A percentile compares a stretch with the other conserved stretches of the same genome.
These are phyloP conservation scores for Veloporphyrellus conicus DNA, from an alignment of 1,284 basidiomycete species.

Conservation along the genomic window DNA sequence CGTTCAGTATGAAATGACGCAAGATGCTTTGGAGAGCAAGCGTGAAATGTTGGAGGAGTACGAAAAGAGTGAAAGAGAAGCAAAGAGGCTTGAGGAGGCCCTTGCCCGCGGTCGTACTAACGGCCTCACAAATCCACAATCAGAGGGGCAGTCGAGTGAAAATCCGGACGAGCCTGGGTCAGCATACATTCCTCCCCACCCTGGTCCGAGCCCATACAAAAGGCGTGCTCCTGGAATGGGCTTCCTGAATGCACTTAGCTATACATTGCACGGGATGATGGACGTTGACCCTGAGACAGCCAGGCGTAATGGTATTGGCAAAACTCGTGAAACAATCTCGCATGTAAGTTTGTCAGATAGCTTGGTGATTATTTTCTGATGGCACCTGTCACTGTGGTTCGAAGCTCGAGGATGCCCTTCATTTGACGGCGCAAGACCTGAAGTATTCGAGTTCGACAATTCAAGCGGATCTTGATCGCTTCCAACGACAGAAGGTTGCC, in stretches of 20 bases:
- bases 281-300: constrained; percentile 97
- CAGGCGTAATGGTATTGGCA: constrained; percentile 86
- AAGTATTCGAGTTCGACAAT: constrained; percentile 95
- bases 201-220: constrained; percentile 63
- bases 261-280: constrained; percentile 96
- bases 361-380: constrained; percentile 19
- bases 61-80: constrained; percentile 90
- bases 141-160: constrained; percentile 34
- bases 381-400: constrained; percentile 8
- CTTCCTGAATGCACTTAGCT: constrained; percentile 86
- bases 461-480: constrained; percentile 95
- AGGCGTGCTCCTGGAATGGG: constrained; percentile 76
- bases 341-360: constrained; percentile 54
- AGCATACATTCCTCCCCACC: constrained; percentile 65
- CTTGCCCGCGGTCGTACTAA: constrained; percentile 55
- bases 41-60: constrained; percentile 85
- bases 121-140: constrained; percentile 24
- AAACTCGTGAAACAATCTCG: constrained; percentile 90
- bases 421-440: constrained; percentile 85
- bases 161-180: constrained; percentile 37
- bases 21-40: constrained; percentile 85
- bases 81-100: constrained; percentile 84
- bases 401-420: constrained; percentile 88
- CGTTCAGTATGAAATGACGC: constrained; percentile 95
- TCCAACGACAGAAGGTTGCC: constrained; percentile 97